Conservation (phyloP, 305 asterid genomes). For the Lippia alba region DNA sequence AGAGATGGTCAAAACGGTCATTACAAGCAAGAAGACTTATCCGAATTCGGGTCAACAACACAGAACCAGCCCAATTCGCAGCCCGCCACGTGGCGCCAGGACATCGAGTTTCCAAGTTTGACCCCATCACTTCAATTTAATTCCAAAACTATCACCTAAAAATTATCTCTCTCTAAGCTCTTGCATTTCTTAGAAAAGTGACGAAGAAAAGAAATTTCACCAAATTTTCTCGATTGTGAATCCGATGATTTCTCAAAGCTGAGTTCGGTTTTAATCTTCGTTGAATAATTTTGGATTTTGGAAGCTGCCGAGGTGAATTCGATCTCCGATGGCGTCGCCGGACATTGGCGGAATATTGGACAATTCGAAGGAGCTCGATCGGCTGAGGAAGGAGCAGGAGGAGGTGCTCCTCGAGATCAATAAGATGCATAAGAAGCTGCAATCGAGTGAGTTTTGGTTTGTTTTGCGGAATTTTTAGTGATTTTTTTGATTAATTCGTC, state of each 20-base stretch:
- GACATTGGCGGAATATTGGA: conserved; percentile 64
- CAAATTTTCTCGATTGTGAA: conserved; percentile 5
- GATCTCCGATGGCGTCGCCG: conserved; percentile 63
- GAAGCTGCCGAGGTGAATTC: conserved; percentile 34
- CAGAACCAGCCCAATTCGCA: conserved; percentile 2
- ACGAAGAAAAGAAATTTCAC: conserved; percentile 6
- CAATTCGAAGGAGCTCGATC: conserved; percentile 70
- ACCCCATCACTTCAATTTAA: conserved; percentile 29
- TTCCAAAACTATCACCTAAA: conserved; percentile 34
- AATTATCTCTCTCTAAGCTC: neutral
- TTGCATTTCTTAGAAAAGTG: no score
- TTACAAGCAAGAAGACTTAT: neutral
- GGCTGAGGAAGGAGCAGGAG: conserved; percentile 66
- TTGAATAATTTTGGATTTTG: conserved; percentile 28
- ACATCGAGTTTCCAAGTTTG: conserved; percentile 22
- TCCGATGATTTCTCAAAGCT: conserved; percentile 21
- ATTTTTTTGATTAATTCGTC: neutral
- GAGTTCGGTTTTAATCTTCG: conserved; percentile 23
- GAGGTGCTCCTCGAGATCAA: conserved; percentile 64
- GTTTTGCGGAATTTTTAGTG: neutral
- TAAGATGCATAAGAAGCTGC: conserved; percentile 74
- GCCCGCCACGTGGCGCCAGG: conserved; percentile 31
- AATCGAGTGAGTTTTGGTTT: conserved; percentile 45
- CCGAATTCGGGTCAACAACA: conserved; percentile 24
- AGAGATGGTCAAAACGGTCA: neutral